A percentile compares a stretch with the other conserved stretches of the same genome.
Evolutionary conservation across 164 flowering plant species (phyloP).

Genomic region (Aristolochia californica): DNA sequence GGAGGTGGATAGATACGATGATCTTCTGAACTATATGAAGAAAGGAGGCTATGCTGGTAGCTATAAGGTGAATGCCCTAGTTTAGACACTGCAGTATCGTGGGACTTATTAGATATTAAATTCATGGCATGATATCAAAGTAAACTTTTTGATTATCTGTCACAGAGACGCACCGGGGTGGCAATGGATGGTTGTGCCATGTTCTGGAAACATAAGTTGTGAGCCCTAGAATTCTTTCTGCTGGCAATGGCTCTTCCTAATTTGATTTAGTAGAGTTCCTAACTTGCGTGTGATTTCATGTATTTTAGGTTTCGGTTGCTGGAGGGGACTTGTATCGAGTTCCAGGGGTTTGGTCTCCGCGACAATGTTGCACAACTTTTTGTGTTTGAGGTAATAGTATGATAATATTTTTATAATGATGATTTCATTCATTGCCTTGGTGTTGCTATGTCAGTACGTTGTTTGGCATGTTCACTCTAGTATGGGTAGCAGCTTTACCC

Average conservation of each 20-base stretch:
- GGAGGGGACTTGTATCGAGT: conserved; percentile 71
- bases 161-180: conserved; percentile 56
- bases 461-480: too few species aligned
- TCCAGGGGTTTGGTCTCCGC: conserved; percentile 62
- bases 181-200: conserved; percentile 58
- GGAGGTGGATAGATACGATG: conserved; percentile 8
- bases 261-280: too few species aligned
- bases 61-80: conserved; percentile 2
- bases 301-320: conserved; percentile 48
- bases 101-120: background rate
- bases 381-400: conserved; percentile 54
- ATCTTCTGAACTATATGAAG: conserved; percentile 1
- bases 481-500: too few species aligned
- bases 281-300: too few species aligned
- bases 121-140: background rate
- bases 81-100: too few species aligned
- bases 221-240: conserved; percentile 7
- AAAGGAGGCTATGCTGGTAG: conserved; percentile 7
- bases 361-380: conserved; percentile 91
- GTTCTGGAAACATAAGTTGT: conserved; percentile 56
- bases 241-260: background rate
- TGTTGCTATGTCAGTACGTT: background rate
- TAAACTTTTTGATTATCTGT: conserved; percentile 1
- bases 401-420: background rate
- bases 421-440: background rate